Percentiles rank a stretch among this genome's conserved stretches.
These are phyloP conservation scores for Amoeboradix gromovi DNA, from an alignment of 371 early-diverging fungal genomes.

Conservation along the genomic window DNA sequence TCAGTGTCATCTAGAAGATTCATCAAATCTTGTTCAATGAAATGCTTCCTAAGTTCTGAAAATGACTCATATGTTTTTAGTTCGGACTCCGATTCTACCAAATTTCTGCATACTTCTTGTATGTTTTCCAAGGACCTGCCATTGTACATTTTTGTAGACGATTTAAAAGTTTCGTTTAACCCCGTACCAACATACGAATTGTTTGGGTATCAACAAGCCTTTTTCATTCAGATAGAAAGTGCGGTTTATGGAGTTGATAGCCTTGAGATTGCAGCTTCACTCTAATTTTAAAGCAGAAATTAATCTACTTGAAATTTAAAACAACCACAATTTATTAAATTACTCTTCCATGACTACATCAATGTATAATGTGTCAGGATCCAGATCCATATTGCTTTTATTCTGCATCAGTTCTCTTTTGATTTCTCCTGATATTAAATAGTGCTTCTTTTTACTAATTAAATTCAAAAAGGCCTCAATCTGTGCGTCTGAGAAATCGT, in stretches of 20 bases:
- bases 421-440: constrained; percentile 60
- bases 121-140: neutral
- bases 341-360: neutral
- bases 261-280: too few relatives aligned
- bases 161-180: too few relatives aligned
- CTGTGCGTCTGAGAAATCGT: constrained; percentile 70
- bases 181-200: too few relatives aligned
- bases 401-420: constrained; percentile 32
- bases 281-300: too few relatives aligned
- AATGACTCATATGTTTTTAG: neutral
- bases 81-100: neutral
- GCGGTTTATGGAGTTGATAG: too few relatives aligned
- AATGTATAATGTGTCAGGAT: neutral
- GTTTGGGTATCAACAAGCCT: too few relatives aligned
- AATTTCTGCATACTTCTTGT: neutral
- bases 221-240: too few relatives aligned
- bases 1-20: neutral
- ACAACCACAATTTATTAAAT: too few relatives aligned
- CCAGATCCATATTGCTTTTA: neutral
- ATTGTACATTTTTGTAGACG: too few relatives aligned
- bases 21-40: neutral
- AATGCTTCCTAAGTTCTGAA: neutral
- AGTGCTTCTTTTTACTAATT: constrained; percentile 40
- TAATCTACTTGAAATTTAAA: too few relatives aligned
- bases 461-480: constrained; percentile 60